Evolutionary conservation across 2,329 filamentous ascomycete species (phyloP), one percentile per base, ranked within the genome.

Genomic region (Onygenales sp.): DNA sequence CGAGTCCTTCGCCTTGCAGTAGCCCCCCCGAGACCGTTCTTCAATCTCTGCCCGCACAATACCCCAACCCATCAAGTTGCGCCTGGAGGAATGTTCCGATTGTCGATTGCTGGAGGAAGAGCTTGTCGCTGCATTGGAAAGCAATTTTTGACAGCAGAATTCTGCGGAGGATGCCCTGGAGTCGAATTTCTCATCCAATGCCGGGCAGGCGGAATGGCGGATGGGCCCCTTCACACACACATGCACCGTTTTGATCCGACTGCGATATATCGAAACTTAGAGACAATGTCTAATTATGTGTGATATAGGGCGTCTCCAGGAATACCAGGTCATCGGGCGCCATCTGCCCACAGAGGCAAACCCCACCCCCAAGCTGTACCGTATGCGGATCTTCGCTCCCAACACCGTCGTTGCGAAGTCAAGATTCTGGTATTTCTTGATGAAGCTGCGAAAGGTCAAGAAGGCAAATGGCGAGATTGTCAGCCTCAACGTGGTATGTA

Each of bases 281-380:
- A 27, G 43, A 61, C 57, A 52, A 54, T 63, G 48, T 62, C 67
- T 70, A 62, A 70, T 64, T 63, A 59, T 61, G 62, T 59, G 58
- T 60, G 61, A 37, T 61, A 33, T 77, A 98, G 93, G 91, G 89
- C 93, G 93, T 85, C 91, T 98, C 81, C 88, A 90, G 77, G 93
- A 98, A 86, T 98, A 95, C 85, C 93, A 97, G 86, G 92, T 98
- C 82, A 95, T 98, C 75, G 93, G 94, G 81, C 92, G 94, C 79
- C 92, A 96, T 80, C 79, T 98, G 87, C 93, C 93, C 79, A 88
- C 87, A 73, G 93, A 98, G 82, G 82, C 87, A 75, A 95, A 95
- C 84, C 90, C 92, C 71, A 89, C 88, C 70, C 93, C 93, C 69
- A 92, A 93, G 82, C 87, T 98, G 77, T 98, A 97, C 86, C 91